Evolutionary conservation across 345 rosid genomes (phyloP), one percentile per base, ranked within the genome.

Genomic region (Gossypium turneri): DNA sequence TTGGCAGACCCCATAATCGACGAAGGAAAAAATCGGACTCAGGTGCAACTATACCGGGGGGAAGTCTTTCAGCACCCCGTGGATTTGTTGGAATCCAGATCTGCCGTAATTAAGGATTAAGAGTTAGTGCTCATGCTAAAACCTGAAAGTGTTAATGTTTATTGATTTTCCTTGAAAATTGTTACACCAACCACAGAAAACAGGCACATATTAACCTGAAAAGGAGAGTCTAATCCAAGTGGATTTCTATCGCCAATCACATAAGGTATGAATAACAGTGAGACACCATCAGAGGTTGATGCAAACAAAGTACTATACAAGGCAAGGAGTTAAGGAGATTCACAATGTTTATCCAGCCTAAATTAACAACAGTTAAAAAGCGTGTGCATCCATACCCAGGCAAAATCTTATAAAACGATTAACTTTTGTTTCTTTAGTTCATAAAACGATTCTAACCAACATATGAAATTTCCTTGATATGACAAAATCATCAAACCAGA

Each of bases 51-150:
- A 93, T 95, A 73, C 85, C 98, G 24, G 93, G 97, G 10, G 98
- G 91, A 47, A 95, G 87, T 80, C 94, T 86, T 81, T 95, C 97
- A 83, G 97, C 97, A 25, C 97, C 99, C 56, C 86, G 90, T 29
- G 97, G 99, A 79, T 95, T 95, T 83, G 90, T 84, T 11, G 98
- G 91, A 81, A 86, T 85, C 99, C 99, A 95, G 53, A 95, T 90
- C 97, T 95, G 81, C 82, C 74, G 67, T 75, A 64, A 66, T 64
- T 56, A 76, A 65, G 45, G 34, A 51, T 69, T 72, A 70, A 71
- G 71, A 79, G 50, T 53, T 25, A 74, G 61, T 41, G 17, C 20
- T 27, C 17, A 19, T n/a, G 24, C 47, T 29, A 29, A 52, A 52
- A 52, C 73, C 15, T 29, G 4, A 5, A 52, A 70, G 73, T 1